Evolutionary conservation across 345 rosid genomes (phyloP), one percentile per base, ranked within the genome.

Genomic region (Nasturtium officinale): DNA sequence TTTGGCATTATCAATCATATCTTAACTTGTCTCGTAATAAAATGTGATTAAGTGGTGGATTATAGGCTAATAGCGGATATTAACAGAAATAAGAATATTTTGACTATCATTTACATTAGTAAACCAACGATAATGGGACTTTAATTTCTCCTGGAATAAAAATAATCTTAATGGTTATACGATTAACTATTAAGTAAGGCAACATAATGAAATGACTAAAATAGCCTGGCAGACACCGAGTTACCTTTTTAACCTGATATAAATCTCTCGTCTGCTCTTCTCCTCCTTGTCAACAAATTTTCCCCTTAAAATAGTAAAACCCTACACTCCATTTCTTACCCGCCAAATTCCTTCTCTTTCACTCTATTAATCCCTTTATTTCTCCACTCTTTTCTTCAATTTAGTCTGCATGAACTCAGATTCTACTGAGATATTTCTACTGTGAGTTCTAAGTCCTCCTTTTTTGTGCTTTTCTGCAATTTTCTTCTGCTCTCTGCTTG

Each of bases 271-370:
- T 61, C 8, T 28, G 18, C 8, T 33, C 30, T 30, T 20, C 23
- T 43, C 57, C 56, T 28, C 42, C 67, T 48, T 25, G 15, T 45
- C 23, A 25, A 9, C 13, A 33, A 5, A 9, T 68, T 6, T 38
- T 47, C 75, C 32, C 61, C 53, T 9, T 61, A 4, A 28, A 51
- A 63, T 64, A 63, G 73, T 74, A 38, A 69, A 76, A 76, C 71
- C 75, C 71, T 63, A 69, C 26, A 17, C 37, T 30, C 74, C 74
- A 29, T 2, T 30, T 50, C 45, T 76, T 54, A 62, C 75, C 75
- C 67, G 60, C 78, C 73, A 67, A 50, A 7, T 16, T 50, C 18
- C 71, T 55, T 54, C 58, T 30, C 61, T 56, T 56, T 37, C 13
- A 76, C 56, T 62, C 35, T 25, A 0, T 30, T 4, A 51, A 23